Evolutionary conservation across 192 early-diverging fungal species (phyloP), one percentile per base, ranked within the genome.

Genomic region (Thamnidium elegans): DNA sequence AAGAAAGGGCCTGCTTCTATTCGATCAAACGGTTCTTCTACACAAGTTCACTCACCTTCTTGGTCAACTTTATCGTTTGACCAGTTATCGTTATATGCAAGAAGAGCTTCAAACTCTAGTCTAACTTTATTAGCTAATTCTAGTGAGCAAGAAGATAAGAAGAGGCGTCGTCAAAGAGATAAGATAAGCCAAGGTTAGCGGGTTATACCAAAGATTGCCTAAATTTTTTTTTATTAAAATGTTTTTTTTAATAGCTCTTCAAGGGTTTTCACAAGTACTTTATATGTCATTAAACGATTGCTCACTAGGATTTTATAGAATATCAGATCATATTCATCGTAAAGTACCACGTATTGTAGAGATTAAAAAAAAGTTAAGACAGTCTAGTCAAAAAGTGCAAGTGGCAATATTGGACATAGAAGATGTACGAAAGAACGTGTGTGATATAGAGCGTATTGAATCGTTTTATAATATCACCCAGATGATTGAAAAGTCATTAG

Each of bases 301-400:
- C 30, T 66, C 71, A 0, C 11, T 67, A 10, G 65, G 71, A 19
- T 56, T 72, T 4, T 63, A 55, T 44, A 43, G 65, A 34, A 55
- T 72, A 34, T 55, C 48, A 8, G 71, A 72, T 26, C 71, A 72
- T 63, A 66, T 72, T 20, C 65, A 72, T 43, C 58, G 62, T 14
- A 61, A 55, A 48, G 71, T 72, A 21, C 71, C 71, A 11, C 15
- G 45, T 17, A 19, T 72, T 39, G 55, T 67, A 30, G 45, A 67
- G 0, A 43, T 31, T 7, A 23, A 30, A 20, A 26, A 42, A 31
- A 47, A 55, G 31, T 31, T 66, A 10, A 36, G 26, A 14, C 21
- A 36, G 0, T 23, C 62, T n/a, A 31, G 20, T 19, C 19, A 58
- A 43, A 36, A 55, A 42, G 52, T 72, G 10, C 55, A 72, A 1